Conservation (phyloP, 2,329 filamentous ascomycete species). For the Colletotrichum spinosum region DNA sequence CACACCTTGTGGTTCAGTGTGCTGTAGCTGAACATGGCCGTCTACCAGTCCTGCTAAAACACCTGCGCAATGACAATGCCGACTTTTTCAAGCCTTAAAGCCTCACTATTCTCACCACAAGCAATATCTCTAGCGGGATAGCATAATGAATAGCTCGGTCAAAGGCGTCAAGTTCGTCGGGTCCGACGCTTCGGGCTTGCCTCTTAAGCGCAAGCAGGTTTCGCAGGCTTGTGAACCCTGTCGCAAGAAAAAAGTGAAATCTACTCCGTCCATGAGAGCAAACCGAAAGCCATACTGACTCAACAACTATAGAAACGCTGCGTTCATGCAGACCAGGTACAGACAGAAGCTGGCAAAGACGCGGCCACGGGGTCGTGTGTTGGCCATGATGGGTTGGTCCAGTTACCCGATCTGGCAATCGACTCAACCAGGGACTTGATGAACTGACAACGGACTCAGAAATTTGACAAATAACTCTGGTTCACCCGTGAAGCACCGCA, state of each 20-base stretch:
- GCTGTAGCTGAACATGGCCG: background rate
- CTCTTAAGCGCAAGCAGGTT: conserved; percentile 70
- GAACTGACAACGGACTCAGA: conserved; percentile 15
- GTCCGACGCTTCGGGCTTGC: conserved; percentile 64
- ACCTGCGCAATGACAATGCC: conserved; percentile 27
- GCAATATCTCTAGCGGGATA: conserved; percentile 10
- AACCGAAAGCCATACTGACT: background rate
- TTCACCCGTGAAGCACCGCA: conserved; percentile 22
- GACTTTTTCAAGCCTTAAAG: background rate
- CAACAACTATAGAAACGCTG: conserved; percentile 54
- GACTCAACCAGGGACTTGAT: conserved; percentile 4
- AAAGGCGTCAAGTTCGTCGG: conserved; percentile 66
- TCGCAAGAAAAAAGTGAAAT: conserved; percentile 64
- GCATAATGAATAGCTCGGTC: conserved; percentile 34
- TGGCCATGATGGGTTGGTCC: conserved; percentile 22
- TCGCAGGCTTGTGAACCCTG: conserved; percentile 68
- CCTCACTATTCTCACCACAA: background rate
- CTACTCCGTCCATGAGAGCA: background rate
- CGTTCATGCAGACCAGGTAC: conserved; percentile 51
- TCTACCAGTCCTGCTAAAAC: conserved; percentile 1
- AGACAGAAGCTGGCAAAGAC: conserved; percentile 14
- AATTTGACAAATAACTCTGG: background rate
- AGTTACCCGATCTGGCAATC: conserved; percentile 32
- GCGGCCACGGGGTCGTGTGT: conserved; percentile 17
- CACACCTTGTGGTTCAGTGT: conserved; percentile 7